Evolutionary conservation across 768 basidiomycete species (phyloP).

Genomic region (Lyophyllum shimeji): DNA sequence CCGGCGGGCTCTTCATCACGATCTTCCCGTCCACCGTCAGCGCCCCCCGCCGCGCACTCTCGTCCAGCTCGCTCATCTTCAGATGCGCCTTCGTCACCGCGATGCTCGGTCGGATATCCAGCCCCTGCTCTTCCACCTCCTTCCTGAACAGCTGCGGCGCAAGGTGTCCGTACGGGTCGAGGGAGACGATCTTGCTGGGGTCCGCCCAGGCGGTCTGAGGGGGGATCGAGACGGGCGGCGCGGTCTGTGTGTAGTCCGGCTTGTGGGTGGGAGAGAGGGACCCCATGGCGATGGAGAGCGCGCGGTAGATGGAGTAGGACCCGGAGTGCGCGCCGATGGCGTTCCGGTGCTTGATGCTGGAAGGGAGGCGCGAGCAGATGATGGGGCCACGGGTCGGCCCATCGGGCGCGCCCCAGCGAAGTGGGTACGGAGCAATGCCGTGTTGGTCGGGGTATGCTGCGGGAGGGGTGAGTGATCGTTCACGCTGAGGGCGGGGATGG

Average conservation of each 20-base stretch:
- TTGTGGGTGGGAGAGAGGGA: slow-evolving; percentile 76
- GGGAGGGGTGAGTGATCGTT: neutral
- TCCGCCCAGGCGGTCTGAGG: slow-evolving; percentile 79
- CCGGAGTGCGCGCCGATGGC: slow-evolving; percentile 94
- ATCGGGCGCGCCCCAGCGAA: slow-evolving; percentile 78
- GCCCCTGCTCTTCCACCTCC: slow-evolving; percentile 59
- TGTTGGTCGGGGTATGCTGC: slow-evolving; percentile 89
- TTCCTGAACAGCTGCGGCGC: slow-evolving; percentile 69
- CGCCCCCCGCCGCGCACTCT: slow-evolving; percentile 68
- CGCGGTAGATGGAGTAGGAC: slow-evolving; percentile 93
- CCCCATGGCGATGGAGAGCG: slow-evolving; percentile 90
- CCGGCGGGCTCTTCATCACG: slow-evolving; percentile 66
- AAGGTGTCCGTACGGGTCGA: slow-evolving; percentile 94
- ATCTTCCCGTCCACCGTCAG: slow-evolving; percentile 81
- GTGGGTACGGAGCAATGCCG: slow-evolving; percentile 76
- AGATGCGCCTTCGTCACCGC: slow-evolving; percentile 91
- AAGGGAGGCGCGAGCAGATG: slow-evolving; percentile 82
- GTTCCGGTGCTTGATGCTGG: slow-evolving; percentile 87
- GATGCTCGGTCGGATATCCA: slow-evolving; percentile 92
- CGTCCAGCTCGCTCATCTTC: slow-evolving; percentile 93
- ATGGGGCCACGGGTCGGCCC: slow-evolving; percentile 77
- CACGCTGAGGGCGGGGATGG: too few species aligned
- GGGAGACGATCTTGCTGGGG: slow-evolving; percentile 78
- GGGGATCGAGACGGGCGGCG: slow-evolving; percentile 81
- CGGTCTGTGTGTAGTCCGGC: slow-evolving; percentile 78